Base-by-base conservation (phyloP, 345 rosid species). In the Clausena lansium region DNA sequence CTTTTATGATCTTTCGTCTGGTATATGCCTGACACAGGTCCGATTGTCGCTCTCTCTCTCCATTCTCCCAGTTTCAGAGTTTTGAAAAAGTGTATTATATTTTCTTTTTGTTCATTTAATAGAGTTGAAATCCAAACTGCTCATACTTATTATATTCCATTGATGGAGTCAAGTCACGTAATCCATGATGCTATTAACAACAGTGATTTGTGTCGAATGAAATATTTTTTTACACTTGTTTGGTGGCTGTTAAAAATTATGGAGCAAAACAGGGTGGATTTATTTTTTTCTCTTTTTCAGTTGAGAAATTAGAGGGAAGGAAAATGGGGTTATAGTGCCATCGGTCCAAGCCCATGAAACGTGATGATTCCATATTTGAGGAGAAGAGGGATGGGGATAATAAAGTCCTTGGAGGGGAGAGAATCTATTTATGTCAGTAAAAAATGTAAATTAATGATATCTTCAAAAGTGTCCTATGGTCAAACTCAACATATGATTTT, bases 21-120 rank as follows among this genome's bases (percentile, higher is more conserved):
- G 99, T 65, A 75, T 81, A 80, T 96, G 99, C 86, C 86, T 94
- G 85, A 80, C 95, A 65, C 94, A 96, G 99, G 99, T 96, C 71
- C 74, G 27, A 20, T n/a, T n/a, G n/a, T n/a, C n/a, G n/a, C 71
- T 77, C 70, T 58, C 33, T 67, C 73, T 61, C n/a, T n/a, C n/a
- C n/a, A n/a, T 52, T 7, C 54, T 63, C 67, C 28, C 6, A 14
- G 38, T 67, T 71, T 30, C 24, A 19, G 54, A 58, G 28, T 69
- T 69, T 6, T 60, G 69, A 62, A 30, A 39, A 24, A 27, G 19
- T 60, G 36, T 33, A 55, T 24, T 33, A 66, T 62, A 41, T 41
- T 38, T 41, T 36, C 1, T 30, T 20, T 24, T 54, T 66, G 10
- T 52, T 30, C 11, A 45, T 33, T 5, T 54, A n/a, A 36, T 25